Evolutionary conservation across 148 eudicot species (phyloP).

Genomic region (Fagopyrum tataricum): DNA sequence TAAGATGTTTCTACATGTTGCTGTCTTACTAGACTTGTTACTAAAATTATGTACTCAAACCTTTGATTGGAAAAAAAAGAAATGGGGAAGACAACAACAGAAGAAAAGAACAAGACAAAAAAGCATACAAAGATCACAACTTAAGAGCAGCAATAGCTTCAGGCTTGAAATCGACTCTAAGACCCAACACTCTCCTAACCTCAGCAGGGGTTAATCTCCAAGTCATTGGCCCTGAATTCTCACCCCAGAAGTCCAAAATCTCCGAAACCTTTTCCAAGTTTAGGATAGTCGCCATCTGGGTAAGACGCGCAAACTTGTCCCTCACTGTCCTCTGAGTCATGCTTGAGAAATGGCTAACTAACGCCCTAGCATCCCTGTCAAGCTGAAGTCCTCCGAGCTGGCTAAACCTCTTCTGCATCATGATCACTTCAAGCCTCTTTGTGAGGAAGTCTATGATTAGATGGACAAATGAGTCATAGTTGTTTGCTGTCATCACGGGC

Average conservation of each 20-base stretch:
- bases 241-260: conserved; percentile 97
- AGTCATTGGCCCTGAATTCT: conserved; percentile 96
- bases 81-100: background rate
- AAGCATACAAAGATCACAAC: conserved; percentile 29
- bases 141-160: conserved; percentile 89
- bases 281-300: conserved; percentile 90
- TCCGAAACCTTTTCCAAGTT: conserved; percentile 92
- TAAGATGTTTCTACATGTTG: background rate
- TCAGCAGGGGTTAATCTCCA: conserved; percentile 95
- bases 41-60: background rate
- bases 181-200: conserved; percentile 83
- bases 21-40: background rate
- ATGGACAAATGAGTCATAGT: conserved; percentile 77
- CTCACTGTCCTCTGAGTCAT: conserved; percentile 96
- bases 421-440: conserved; percentile 92
- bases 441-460: conserved; percentile 77
- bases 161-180: conserved; percentile 83
- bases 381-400: conserved; percentile 96
- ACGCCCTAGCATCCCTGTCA: conserved; percentile 78
- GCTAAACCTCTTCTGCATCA: conserved; percentile 96
- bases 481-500: conserved; percentile 78
- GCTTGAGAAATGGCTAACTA: conserved; percentile 86
- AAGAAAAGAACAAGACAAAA: background rate
- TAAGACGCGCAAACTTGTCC: conserved; percentile 89
- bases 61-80: background rate